A percentile compares a stretch with the other conserved stretches of the same genome.
These are phyloP conservation scores for Hsuehochloa calcarea DNA, from an alignment of 176 grass and related monocot genomes.

Conservation along the genomic window DNA sequence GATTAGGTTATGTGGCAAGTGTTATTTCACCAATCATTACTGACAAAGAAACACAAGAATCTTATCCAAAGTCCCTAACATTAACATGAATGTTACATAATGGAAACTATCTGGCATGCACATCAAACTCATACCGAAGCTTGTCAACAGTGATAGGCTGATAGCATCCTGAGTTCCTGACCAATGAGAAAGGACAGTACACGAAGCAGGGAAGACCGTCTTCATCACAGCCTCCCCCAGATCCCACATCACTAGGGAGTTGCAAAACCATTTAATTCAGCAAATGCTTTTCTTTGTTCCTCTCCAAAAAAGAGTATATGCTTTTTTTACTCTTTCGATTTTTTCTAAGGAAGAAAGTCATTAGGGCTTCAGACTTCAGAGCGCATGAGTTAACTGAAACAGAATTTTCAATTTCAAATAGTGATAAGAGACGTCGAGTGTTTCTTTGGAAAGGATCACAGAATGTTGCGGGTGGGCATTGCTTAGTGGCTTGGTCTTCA, in stretches of 20 bases:
- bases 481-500: no score
- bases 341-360: slow-evolving; percentile 20
- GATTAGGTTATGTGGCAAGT: background rate
- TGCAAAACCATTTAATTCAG: background rate
- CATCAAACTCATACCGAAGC: slow-evolving; percentile 18
- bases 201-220: background rate
- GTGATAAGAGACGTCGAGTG: no score
- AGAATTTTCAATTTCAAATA: slow-evolving; percentile 5
- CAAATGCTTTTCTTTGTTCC: slow-evolving; percentile 10
- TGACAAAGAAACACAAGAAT: background rate
- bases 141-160: background rate
- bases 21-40: slow-evolving; percentile 15
- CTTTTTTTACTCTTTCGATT: background rate
- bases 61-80: slow-evolving; percentile 7
- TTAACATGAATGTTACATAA: slow-evolving; percentile 14
- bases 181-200: background rate
- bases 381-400: slow-evolving; percentile 16
- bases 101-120: background rate
- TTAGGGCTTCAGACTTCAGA: slow-evolving; percentile 18
- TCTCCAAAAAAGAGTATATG: slow-evolving; percentile 17
- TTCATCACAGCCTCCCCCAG: slow-evolving; percentile 10
- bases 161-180: background rate
- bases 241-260: slow-evolving; percentile 18
- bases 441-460: no score
- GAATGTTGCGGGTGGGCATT: no score